These are phyloP conservation scores for Naganishia antarctica DNA, from an alignment of 768 basidiomycete species.

Conservation along the genomic window DNA sequence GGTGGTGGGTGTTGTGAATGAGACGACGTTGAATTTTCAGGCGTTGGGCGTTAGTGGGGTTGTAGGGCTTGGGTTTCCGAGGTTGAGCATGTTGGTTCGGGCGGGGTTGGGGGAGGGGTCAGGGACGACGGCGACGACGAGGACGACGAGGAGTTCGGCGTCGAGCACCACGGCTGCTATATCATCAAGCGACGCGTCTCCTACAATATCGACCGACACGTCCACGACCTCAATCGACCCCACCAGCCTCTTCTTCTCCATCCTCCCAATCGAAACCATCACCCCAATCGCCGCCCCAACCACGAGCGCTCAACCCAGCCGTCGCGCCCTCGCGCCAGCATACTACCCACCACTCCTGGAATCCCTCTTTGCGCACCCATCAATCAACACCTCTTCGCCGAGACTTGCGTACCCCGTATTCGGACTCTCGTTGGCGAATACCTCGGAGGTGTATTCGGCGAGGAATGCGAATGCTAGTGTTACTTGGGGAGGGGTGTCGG, in stretches of 20 bases:
- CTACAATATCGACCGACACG: too few species aligned
- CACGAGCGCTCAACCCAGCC: not conserved
- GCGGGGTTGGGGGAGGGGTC: slow-evolving; percentile 7
- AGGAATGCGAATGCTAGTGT: slow-evolving; percentile 29
- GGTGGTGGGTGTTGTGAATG: slow-evolving; percentile 35
- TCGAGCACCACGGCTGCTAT: too few species aligned
- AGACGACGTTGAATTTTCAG: slow-evolving; percentile 37
- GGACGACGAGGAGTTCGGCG: slow-evolving; percentile 2
- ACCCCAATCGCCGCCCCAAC: slow-evolving; percentile 15
- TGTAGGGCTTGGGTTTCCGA: slow-evolving; percentile 40
- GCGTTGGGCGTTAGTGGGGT: slow-evolving; percentile 38
- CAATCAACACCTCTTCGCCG: slow-evolving; percentile 17
- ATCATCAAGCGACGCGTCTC: too few species aligned
- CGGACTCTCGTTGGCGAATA: slow-evolving; percentile 35
- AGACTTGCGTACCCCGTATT: slow-evolving; percentile 39
- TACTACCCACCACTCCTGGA: slow-evolving; percentile 42
- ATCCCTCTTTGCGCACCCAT: slow-evolving; percentile 19
- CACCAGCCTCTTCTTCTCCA: slow-evolving; percentile 21
- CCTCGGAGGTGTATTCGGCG: slow-evolving; percentile 30
- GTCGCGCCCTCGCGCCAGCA: not conserved
- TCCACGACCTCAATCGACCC: slow-evolving; percentile 10
- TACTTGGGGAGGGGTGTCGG: slow-evolving; percentile 40
- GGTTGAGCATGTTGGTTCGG: slow-evolving; percentile 30
- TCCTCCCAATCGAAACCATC: slow-evolving; percentile 21
- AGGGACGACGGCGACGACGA: not conserved